phyloP scores from a whole-genome alignment of 345 rosid genomes.

The Euclidium syriacum region DNA sequence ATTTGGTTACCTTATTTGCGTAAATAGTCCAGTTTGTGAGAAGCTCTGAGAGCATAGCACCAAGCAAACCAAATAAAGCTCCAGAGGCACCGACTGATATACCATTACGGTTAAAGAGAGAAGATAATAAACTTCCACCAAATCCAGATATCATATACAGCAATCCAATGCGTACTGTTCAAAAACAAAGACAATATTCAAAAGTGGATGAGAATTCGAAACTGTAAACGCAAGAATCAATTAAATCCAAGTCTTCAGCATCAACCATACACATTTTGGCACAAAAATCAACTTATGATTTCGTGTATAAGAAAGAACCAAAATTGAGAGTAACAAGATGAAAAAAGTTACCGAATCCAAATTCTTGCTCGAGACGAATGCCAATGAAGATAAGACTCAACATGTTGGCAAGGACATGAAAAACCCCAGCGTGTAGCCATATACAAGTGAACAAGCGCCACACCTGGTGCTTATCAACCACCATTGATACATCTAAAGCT shows the following conservation, averaged over 20 bases:
- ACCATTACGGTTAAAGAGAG: constrained; percentile 68
- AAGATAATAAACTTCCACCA: constrained; percentile 85
- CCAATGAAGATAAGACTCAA: constrained; percentile 87
- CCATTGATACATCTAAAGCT: constrained; percentile 48
- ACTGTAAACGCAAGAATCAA: neutral
- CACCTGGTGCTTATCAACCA: constrained; percentile 50
- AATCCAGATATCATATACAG: constrained; percentile 78
- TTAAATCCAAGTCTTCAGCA: neutral
- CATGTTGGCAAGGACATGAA: constrained; percentile 92
- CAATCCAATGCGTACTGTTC: constrained; percentile 74
- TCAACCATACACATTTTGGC: neutral
- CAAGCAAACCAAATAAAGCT: constrained; percentile 91
- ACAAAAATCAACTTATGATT: neutral
- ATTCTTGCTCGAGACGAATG: constrained; percentile 90
- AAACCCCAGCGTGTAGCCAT: constrained; percentile 97
- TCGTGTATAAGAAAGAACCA: neutral
- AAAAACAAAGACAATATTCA: constrained; percentile 3
- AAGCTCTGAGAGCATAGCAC: constrained; percentile 95
- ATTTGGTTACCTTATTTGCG: constrained; percentile 64
- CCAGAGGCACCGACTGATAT: constrained; percentile 99
- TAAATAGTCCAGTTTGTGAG: constrained; percentile 94
- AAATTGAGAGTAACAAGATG: neutral
- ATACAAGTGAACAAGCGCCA: constrained; percentile 88
- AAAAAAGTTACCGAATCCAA: constrained; percentile 91
- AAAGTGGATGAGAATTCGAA: neutral